These are phyloP conservation scores for Ramaria sp. DNA, from an alignment of 768 basidiomycete genomes.

Conservation along the genomic window DNA sequence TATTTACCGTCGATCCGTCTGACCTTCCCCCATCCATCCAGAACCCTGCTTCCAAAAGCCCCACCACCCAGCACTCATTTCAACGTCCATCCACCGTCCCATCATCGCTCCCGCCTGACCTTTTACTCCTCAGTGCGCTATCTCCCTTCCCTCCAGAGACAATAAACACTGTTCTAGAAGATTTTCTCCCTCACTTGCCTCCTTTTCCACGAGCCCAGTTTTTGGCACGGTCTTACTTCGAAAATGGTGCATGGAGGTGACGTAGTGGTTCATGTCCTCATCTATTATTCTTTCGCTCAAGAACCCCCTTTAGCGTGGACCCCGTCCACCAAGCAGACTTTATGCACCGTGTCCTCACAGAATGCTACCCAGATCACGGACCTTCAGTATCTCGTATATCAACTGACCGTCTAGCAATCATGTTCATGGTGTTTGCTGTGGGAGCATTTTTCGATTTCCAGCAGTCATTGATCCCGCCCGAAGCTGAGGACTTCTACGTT, in stretches of 20 bases:
- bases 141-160: conserved; percentile 6
- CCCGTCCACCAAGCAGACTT: conserved; percentile 7
- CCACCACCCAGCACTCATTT: background rate
- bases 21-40: background rate
- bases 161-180: conserved; percentile 1
- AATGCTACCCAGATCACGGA: conserved; percentile 1
- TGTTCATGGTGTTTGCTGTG: conserved; percentile 9
- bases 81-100: background rate
- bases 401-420: conserved; percentile 1
- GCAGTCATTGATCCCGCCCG: background rate
- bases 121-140: conserved; percentile 1
- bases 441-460: conserved; percentile 8
- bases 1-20: background rate
- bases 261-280: background rate
- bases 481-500: conserved; percentile 6
- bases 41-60: background rate
- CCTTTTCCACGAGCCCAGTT: conserved; percentile 3
- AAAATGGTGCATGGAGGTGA: conserved; percentile 9
- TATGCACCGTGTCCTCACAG: background rate
- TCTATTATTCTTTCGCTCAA: background rate
- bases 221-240: conserved; percentile 4
- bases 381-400: background rate
- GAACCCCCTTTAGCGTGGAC: background rate
- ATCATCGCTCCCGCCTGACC: background rate
- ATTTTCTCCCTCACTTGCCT: conserved; percentile 3